Percentiles rank a stretch among this genome's conserved stretches.
phyloP scores from a whole-genome alignment of 257 asterid genomes.

The Solanum pimpinellifolium region DNA sequence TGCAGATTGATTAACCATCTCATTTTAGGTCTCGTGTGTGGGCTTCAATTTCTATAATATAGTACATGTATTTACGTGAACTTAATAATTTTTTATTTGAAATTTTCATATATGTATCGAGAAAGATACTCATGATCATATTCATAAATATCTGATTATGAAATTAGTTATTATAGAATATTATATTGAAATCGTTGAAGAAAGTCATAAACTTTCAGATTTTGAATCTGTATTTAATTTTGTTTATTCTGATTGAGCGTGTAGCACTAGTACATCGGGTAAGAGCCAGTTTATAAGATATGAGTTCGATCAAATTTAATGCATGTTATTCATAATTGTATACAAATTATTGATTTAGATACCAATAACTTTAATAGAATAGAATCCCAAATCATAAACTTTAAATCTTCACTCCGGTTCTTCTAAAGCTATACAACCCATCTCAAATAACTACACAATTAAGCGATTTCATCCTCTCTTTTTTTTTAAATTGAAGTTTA shows the following conservation, averaged over 20 bases:
- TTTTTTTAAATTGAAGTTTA: not conserved
- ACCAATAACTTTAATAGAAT: accelerated
- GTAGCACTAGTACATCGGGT: not conserved
- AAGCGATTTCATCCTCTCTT: not conserved
- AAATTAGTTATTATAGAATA: accelerated
- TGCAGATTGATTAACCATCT: not conserved
- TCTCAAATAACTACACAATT: not conserved
- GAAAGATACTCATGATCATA: not conserved
- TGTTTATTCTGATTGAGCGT: not conserved
- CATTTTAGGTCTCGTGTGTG: not conserved
- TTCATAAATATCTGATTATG: not conserved
- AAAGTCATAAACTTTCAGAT: not conserved
- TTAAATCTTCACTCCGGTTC: not conserved
- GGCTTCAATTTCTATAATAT: not conserved
- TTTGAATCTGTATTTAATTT: not conserved
- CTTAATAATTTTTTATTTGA: not conserved
- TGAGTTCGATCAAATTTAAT: not conserved
- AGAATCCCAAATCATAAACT: not conserved
- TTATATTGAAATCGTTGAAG: not conserved
- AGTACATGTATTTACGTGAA: not conserved
- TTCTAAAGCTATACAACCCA: not conserved
- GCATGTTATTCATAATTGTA: not conserved
- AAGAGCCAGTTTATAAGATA: not conserved
- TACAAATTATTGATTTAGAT: not conserved
- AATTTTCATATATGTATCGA: too few relatives aligned